A percentile compares a stretch with the other conserved stretches of the same genome.
These are phyloP conservation scores for Tricholomella constricta DNA, from an alignment of 768 basidiomycete genomes.

Conservation along the genomic window DNA sequence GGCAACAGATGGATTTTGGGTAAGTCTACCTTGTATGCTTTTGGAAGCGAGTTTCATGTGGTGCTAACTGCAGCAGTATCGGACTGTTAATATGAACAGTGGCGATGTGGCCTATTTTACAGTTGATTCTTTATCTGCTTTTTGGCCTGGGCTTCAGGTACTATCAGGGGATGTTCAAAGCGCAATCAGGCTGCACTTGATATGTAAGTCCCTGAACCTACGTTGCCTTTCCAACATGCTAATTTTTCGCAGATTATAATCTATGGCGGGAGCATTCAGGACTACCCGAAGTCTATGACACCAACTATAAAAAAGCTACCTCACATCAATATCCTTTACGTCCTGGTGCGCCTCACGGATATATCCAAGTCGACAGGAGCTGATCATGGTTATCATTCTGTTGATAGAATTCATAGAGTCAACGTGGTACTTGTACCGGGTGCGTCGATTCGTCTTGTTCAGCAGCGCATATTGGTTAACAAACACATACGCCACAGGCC, in stretches of 20 bases:
- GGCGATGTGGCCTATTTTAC: slow-evolving; percentile 75
- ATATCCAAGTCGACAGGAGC: background rate
- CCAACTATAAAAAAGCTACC: slow-evolving; percentile 68
- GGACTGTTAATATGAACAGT: slow-evolving; percentile 75
- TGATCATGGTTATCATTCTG: background rate
- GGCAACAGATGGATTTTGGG: slow-evolving; percentile 86
- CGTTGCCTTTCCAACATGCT: background rate
- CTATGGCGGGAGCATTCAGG: slow-evolving; percentile 87
- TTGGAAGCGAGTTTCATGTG: background rate
- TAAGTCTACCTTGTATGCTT: slow-evolving; percentile 33
- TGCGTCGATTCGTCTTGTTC: slow-evolving; percentile 33
- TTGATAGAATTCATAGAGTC: slow-evolving; percentile 87
- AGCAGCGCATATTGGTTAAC: background rate
- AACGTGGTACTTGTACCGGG: slow-evolving; percentile 93
- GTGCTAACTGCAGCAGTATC: slow-evolving; percentile 59
- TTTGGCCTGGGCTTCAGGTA: slow-evolving; percentile 96
- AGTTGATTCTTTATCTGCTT: slow-evolving; percentile 96
- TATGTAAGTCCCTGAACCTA: slow-evolving; percentile 54
- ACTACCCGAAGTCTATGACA: slow-evolving; percentile 92
- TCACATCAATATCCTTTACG: slow-evolving; percentile 80
- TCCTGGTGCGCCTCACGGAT: slow-evolving; percentile 49
- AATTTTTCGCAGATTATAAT: slow-evolving; percentile 72
- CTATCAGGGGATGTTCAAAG: slow-evolving; percentile 83
- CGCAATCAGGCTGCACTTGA: slow-evolving; percentile 90
- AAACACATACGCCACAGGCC: slow-evolving; percentile 56